Base-by-base conservation (phyloP, 140 eudicot species). In the Anethum foeniculum region DNA sequence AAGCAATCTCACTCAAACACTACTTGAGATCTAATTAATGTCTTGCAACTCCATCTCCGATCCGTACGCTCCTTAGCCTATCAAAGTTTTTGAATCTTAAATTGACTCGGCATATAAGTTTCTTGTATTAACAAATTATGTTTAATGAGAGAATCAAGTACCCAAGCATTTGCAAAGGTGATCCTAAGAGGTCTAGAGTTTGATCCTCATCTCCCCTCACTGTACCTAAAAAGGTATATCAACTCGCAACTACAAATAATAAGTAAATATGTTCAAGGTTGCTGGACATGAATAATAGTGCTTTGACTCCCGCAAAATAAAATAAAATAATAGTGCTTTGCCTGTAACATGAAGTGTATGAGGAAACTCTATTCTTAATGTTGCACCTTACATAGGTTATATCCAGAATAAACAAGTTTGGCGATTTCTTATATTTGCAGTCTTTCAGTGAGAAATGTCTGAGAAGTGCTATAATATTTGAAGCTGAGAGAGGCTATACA, bases 401-500 rank as follows among this genome's bases (percentile, higher is more conserved):
- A 74, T 43, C 23, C 25, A 28, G 38, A 80, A 15, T 47, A 79
- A 41, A 77, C 77, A 60, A 54, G 51, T 18, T 80, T 80, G 34
- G 25, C 19, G 6, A 25, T 62, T 25, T 21, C 34, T 12, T 30
- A 16, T 83, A 81, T 77, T 84, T 77, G 84, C 89, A 93, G 98
- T 92, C 90, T 84, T 84, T 88, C 47, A 84, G 89, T 87, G 94
- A 88, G 74, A 91, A 90, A 82, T 85, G 91, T 87, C 78, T 89
- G 88, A 83, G 84, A 68, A 83, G 84, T 90, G 86, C 90, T 67
- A 73, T 81, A 48, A 80, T 82, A 39, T 86, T 88, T 83, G 91
- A 86, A 82, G 90, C 97, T 80, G 87, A 86, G 80, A 87, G 91
- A 87, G 90, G 92, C 52, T 62, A 62, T 62, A 62, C 69, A 30